Percentiles rank a stretch among this genome's conserved stretches.
phyloP scores from a whole-genome alignment of 129 eudicot species.

The Arctium lappa region DNA sequence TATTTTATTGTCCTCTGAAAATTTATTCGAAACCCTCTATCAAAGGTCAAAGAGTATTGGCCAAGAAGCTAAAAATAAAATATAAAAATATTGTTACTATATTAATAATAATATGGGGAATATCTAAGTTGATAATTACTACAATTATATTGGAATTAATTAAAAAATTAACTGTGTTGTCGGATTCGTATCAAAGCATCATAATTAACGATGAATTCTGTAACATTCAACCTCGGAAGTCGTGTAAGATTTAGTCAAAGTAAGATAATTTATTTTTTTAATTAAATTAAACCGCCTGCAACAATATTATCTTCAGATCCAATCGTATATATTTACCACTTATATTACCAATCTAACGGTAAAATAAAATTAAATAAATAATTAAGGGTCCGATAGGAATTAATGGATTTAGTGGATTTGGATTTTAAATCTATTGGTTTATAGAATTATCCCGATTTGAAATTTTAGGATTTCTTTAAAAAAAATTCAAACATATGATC shows the following conservation, averaged over 20 bases:
- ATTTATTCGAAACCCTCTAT: slow-evolving; percentile 2
- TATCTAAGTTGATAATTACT: slow-evolving; percentile 28
- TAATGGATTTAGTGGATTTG: no score
- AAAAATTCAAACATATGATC: no score
- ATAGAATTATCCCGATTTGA: no score
- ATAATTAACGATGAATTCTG: slow-evolving; percentile 32
- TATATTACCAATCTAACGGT: no score
- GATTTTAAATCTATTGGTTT: no score
- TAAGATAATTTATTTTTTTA: slow-evolving; percentile 19
- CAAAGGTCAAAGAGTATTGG: slow-evolving; percentile 2
- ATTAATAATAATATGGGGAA: slow-evolving; percentile 10
- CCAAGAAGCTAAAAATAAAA: slow-evolving; percentile 1
- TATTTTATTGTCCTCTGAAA: not conserved
- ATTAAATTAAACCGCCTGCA: slow-evolving; percentile 10
- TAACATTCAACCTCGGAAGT: slow-evolving; percentile 32
- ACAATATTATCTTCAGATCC: not conserved
- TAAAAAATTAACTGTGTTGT: slow-evolving; percentile 7
- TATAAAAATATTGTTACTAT: not conserved
- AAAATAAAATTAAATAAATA: no score
- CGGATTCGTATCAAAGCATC: slow-evolving; percentile 21
- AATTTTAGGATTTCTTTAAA: no score
- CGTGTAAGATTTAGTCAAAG: slow-evolving; percentile 38
- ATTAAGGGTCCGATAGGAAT: no score
- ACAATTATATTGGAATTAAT: not conserved
- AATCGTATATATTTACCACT: not conserved